Evolutionary conservation across 164 flowering plant genomes (phyloP), one percentile per base, ranked within the genome.

Genomic region (Tinospora cordifolia): DNA sequence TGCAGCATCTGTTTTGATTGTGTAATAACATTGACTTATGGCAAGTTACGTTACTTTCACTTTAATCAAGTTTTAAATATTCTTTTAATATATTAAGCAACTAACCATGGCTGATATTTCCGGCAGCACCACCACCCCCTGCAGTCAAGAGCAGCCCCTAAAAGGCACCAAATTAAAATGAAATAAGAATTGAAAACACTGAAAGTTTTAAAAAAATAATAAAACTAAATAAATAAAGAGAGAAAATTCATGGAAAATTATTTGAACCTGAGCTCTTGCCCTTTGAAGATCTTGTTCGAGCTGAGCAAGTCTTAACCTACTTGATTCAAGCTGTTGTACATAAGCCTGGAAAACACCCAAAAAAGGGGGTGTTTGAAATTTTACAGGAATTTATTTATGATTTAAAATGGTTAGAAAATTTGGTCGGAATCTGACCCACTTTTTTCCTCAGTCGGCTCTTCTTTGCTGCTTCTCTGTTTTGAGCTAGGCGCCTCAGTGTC

Each of bases 381-480:
- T 47, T 11, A 62, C 22, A 11, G 3, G 54, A 21, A 65, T 12
- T 5, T n/a, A n/a, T n/a, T n/a, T 36, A 10, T 11, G 59, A 47
- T 66, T 47, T 73, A 14, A n/a, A n/a, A 60, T 11, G 58, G 63
- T 3, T 0, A 67, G n/a, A 60, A 71, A 67, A 5, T 0, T 54
- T 13, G 14, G 59, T 38, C 30, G 22, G 71, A 62, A 62, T 22
- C 62, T 41, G 73, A 67, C 58, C 68, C 58, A 93, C 98, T 90
- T 94, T 94, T 74, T 94, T 94, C 63, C 97, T 84, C 14, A 94
- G 86, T 46, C 99, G 80, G 79, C 99, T 92, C 73, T 94, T 94
- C 65, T 83, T 88, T 71, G 99, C 99, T 70, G 99, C 99, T 78
- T 94, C 99, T 83, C 99, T 87, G 76, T 94, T 94, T 78, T 94